Evolutionary conservation across 2,329 filamentous ascomycete species (phyloP).

Genomic region (Diaporthe australafricana): DNA sequence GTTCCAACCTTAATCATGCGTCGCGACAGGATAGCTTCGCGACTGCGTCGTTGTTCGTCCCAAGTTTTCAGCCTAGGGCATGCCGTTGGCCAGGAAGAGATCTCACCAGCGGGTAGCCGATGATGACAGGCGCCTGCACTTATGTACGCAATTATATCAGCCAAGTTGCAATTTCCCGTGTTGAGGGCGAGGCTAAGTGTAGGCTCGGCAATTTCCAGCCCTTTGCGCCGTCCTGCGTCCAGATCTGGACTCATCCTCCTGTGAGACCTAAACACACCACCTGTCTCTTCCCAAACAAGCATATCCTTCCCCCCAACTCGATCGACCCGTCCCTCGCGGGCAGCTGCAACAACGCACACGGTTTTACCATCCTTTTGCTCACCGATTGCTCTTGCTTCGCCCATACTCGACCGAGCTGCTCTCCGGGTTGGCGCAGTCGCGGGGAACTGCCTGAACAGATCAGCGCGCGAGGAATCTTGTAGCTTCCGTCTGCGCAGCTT

Average conservation of each 20-base stretch:
- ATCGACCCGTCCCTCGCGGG: background rate
- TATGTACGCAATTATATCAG: background rate
- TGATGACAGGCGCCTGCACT: background rate
- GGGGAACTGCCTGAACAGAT: background rate
- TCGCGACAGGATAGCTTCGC: background rate
- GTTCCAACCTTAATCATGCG: background rate
- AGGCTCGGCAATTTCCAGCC: slow-evolving; percentile 21
- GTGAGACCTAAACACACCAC: slow-evolving; percentile 26
- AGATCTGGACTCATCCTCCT: slow-evolving; percentile 9
- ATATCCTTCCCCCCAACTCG: background rate
- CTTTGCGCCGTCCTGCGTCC: slow-evolving; percentile 1
- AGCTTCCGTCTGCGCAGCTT: slow-evolving; percentile 10
- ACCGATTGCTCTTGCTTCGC: slow-evolving; percentile 9
- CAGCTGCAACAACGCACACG: background rate
- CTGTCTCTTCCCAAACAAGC: background rate
- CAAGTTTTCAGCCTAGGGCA: background rate
- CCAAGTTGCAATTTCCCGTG: slow-evolving; percentile 14
- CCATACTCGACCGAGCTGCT: background rate
- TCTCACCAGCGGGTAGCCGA: background rate
- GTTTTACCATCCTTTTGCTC: background rate
- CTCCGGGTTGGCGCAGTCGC: background rate
- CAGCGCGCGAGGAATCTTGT: background rate
- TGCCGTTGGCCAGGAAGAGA: background rate
- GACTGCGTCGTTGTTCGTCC: background rate
- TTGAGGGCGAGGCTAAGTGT: background rate